Percentiles rank a stretch among this genome's conserved stretches.
These are phyloP conservation scores for Saussurea involucrata DNA, from an alignment of 129 eudicot genomes.

Conservation along the genomic window DNA sequence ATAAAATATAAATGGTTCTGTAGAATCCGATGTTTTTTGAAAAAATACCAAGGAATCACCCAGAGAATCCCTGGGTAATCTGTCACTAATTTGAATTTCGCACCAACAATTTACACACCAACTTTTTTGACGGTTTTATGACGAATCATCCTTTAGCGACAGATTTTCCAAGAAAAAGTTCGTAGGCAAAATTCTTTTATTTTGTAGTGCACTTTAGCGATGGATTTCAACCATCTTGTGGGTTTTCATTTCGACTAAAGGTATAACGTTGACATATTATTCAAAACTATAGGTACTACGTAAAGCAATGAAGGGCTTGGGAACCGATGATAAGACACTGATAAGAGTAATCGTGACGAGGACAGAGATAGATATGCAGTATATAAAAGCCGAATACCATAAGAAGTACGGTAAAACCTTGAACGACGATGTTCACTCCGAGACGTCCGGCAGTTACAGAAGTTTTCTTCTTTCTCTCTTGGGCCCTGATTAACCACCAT, in stretches of 20 bases:
- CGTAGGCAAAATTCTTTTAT: too few species aligned
- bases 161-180: too few species aligned
- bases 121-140: too few species aligned
- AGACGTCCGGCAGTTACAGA: slow-evolving; percentile 72
- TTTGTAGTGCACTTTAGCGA: too few species aligned
- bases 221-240: neutral
- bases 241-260: neutral
- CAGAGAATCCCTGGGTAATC: too few species aligned
- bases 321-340: slow-evolving; percentile 66
- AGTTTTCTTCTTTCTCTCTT: slow-evolving; percentile 71
- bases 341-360: slow-evolving; percentile 79
- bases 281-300: slow-evolving; percentile 45
- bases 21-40: too few species aligned
- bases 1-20: too few species aligned
- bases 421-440: slow-evolving; percentile 71
- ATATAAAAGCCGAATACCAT: slow-evolving; percentile 77
- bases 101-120: too few species aligned
- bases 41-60: too few species aligned
- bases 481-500: slow-evolving; percentile 40
- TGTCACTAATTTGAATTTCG: too few species aligned
- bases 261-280: neutral
- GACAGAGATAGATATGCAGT: slow-evolving; percentile 81
- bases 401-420: slow-evolving; percentile 59
- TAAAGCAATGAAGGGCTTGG: slow-evolving; percentile 87
- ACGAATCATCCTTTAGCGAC: too few species aligned